A percentile compares a stretch with the other conserved stretches of the same genome.
phyloP scores from a whole-genome alignment of 2,329 filamentous ascomycete genomes.

The Hansfordia pulvinata region DNA sequence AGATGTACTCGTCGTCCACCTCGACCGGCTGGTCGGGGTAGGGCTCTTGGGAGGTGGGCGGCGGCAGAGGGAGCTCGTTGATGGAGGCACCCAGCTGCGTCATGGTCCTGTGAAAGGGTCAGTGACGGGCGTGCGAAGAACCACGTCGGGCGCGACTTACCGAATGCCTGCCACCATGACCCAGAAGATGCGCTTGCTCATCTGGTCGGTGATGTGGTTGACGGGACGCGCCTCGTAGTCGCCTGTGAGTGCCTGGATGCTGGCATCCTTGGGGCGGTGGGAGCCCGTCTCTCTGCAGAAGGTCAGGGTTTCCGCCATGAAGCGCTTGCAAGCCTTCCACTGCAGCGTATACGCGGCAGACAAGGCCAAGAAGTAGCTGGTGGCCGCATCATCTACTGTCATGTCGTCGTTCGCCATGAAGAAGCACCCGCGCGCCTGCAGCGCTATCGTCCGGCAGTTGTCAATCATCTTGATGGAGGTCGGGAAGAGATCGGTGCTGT shows the following conservation, averaged over 20 bases:
- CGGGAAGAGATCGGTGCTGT: slow-evolving; percentile 51
- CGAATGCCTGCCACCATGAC: slow-evolving; percentile 62
- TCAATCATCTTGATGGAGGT: slow-evolving; percentile 57
- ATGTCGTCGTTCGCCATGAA: slow-evolving; percentile 30
- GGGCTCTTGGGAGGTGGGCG: slow-evolving; percentile 59
- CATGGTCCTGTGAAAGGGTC: slow-evolving; percentile 42
- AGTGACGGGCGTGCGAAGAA: slow-evolving; percentile 3
- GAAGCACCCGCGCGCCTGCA: slow-evolving; percentile 47
- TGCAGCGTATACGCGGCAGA: slow-evolving; percentile 55
- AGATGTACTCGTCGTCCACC: slow-evolving; percentile 74
- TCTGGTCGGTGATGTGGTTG: slow-evolving; percentile 59
- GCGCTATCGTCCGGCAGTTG: slow-evolving; percentile 55
- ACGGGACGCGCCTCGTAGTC: too few species aligned
- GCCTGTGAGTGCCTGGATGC: too few species aligned
- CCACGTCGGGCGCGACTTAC: slow-evolving; percentile 20
- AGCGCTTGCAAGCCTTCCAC: slow-evolving; percentile 53
- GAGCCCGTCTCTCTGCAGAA: slow-evolving; percentile 56
- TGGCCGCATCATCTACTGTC: slow-evolving; percentile 50
- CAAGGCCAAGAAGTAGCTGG: slow-evolving; percentile 63
- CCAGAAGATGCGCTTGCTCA: slow-evolving; percentile 74
- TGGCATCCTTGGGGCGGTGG: slow-evolving; percentile 38
- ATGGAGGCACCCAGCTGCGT: slow-evolving; percentile 63
- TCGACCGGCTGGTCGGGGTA: slow-evolving; percentile 72
- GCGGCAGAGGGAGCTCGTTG: slow-evolving; percentile 60
- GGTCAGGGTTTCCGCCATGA: slow-evolving; percentile 58